Base-by-base conservation (phyloP, 1,284 basidiomycete species). In the Apiotrichum gracile region DNA sequence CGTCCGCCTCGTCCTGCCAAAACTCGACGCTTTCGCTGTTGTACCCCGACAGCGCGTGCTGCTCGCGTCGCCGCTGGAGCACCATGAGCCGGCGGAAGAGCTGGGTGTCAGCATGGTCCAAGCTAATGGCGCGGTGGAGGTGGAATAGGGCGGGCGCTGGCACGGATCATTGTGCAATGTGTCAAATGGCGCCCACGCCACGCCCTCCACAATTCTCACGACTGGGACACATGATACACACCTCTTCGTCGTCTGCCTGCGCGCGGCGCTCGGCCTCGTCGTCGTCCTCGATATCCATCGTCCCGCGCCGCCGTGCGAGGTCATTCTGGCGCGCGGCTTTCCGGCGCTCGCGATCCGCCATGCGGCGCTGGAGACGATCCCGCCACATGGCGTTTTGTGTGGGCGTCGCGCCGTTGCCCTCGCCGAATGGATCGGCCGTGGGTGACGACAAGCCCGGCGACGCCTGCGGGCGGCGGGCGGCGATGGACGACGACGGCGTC, bases 181-280 rank as follows among this genome's bases (percentile, higher is more conserved):
- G 13, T 16, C 34, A 16, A 16, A 12, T 35, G 9, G 9, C 7
- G 17, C 17, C 6, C 34, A 8, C 34, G 34, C 34, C 34, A 13
- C 19, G 4, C 38, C 8, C 21, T 9, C 38, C 5, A n/a, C 21
- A 2, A 17, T 16, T 29, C 41, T 17, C 26, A 27, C 26, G 6
- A 10, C 17, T 16, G 8, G 19, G 5, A 59, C 65, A 43, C 49
- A 72, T 16, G 8, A 13, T 5, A 59, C 65, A 43, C 49, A 72
- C 71, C 65, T 73, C 71, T 42, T 73, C 71, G 40, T 73, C 71
- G 47, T 71, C 71, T 21, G 57, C 60, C 51, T 69, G 63, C 7
- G 68, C 70, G 54, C 55, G 61, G 17, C 61, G 38, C 47, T 66
- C 69, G 9, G 62, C 63, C 41, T 67, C 67, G 26, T 68, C 70